Conservation (phyloP, 441 rosid species). For the Euphorbia schlechtendalii region DNA sequence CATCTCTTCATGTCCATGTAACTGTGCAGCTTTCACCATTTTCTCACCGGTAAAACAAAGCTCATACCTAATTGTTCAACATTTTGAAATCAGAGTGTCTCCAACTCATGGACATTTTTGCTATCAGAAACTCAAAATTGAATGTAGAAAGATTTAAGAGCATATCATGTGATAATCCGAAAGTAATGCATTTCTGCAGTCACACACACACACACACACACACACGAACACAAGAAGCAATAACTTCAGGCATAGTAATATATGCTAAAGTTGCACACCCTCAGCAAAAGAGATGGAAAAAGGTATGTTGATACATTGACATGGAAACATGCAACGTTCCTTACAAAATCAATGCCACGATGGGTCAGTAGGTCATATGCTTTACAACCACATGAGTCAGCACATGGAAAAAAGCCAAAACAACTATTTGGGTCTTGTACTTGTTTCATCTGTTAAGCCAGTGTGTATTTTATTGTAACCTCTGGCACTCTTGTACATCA, state of each 20-base stretch:
- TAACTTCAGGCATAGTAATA: not conserved
- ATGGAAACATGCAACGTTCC: not conserved
- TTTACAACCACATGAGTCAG: not conserved
- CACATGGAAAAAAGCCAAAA: too few relatives aligned
- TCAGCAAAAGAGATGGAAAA: too few relatives aligned
- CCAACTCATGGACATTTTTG: constrained; percentile 3
- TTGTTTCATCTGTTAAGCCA: too few relatives aligned
- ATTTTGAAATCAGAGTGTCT: constrained; percentile 1
- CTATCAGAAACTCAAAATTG: too few relatives aligned
- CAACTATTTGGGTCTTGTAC: too few relatives aligned
- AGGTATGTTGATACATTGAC: not conserved
- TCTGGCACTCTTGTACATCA: too few relatives aligned
- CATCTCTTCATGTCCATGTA: constrained; percentile 54
- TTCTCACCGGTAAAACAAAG: too few relatives aligned
- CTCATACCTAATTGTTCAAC: constrained; percentile 51
- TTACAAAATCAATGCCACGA: not conserved
- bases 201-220: too few relatives aligned
- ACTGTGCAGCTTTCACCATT: constrained; percentile 37
- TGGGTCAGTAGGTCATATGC: not conserved
- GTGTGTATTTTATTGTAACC: too few relatives aligned
- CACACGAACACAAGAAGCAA: not conserved
- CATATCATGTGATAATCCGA: not conserved
- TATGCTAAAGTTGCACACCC: too few relatives aligned
- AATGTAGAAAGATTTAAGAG: not conserved
- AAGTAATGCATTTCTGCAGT: not conserved